Evolutionary conservation across 2,329 filamentous ascomycete genomes (phyloP).

Genomic region (Bipolaris victoriae): DNA sequence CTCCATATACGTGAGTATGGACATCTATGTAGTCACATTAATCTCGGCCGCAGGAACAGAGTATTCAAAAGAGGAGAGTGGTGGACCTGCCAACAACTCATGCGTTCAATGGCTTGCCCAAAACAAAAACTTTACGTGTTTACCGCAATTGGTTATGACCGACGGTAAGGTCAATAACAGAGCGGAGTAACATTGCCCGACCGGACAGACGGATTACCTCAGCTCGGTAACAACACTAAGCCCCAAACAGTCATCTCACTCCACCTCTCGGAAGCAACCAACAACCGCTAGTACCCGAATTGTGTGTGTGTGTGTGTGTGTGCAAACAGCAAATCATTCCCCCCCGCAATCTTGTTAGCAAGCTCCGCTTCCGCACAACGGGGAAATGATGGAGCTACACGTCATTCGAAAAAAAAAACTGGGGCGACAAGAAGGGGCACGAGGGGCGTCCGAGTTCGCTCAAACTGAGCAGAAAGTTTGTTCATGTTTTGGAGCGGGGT

Average conservation of each 20-base stretch:
- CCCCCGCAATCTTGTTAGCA: background rate
- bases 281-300: background rate
- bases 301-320: too few species aligned
- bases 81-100: too few species aligned
- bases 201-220: slow-evolving; percentile 3
- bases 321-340: too few species aligned
- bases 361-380: background rate
- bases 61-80: too few species aligned
- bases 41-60: too few species aligned
- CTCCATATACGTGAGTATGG: too few species aligned
- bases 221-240: background rate
- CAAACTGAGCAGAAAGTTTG: too few species aligned
- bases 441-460: too few species aligned
- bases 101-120: too few species aligned
- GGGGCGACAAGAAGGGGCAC: background rate
- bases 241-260: background rate
- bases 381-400: background rate
- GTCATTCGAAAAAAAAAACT: background rate
- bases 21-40: too few species aligned
- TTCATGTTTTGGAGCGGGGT: slow-evolving; percentile 3
- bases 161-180: background rate
- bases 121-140: too few species aligned
- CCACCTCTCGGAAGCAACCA: slow-evolving; percentile 2
- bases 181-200: background rate
- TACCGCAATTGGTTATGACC: background rate